These are phyloP conservation scores for Eucalyptus erythrocorys DNA, from an alignment of 345 rosid genomes.

Conservation along the genomic window DNA sequence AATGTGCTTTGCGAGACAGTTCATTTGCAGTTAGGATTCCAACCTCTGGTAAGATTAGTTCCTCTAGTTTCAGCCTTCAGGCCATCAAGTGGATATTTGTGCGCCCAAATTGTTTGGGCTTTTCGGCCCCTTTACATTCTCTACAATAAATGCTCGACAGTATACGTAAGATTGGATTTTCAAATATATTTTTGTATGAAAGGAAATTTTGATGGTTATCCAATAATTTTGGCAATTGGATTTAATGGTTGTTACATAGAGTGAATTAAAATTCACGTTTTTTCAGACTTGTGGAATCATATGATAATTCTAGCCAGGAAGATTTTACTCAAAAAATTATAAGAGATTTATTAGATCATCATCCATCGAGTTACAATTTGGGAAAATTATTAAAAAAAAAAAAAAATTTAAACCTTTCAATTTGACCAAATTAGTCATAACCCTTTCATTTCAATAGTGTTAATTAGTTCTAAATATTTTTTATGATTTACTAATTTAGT, in stretches of 20 bases:
- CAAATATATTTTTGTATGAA: not conserved
- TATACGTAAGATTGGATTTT: not conserved
- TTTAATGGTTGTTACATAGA: not conserved
- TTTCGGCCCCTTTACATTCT: not conserved
- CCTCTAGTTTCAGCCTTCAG: not conserved
- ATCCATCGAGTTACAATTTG: not conserved
- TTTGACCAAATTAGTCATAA: too few species aligned
- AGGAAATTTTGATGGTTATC: not conserved
- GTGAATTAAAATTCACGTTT: not conserved
- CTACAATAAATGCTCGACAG: not conserved
- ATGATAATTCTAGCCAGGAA: not conserved
- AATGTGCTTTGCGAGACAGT: not conserved
- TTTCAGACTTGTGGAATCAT: not conserved
- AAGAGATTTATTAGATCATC: not conserved
- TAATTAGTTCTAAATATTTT: too few species aligned
- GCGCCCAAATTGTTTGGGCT: not conserved
- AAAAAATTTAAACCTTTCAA: too few species aligned
- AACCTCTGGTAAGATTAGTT: not conserved
- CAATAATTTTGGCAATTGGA: not conserved
- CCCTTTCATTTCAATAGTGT: fast-evolving
- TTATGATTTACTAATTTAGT: too few species aligned
- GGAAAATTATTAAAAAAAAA: too few species aligned
- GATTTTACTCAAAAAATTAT: not conserved
- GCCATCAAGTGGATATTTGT: not conserved
- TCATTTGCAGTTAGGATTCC: not conserved